A percentile compares a stretch with the other conserved stretches of the same genome.
Evolutionary conservation across 2,329 filamentous ascomycete species (phyloP).

Genomic region (Trichoderma polysporum): DNA sequence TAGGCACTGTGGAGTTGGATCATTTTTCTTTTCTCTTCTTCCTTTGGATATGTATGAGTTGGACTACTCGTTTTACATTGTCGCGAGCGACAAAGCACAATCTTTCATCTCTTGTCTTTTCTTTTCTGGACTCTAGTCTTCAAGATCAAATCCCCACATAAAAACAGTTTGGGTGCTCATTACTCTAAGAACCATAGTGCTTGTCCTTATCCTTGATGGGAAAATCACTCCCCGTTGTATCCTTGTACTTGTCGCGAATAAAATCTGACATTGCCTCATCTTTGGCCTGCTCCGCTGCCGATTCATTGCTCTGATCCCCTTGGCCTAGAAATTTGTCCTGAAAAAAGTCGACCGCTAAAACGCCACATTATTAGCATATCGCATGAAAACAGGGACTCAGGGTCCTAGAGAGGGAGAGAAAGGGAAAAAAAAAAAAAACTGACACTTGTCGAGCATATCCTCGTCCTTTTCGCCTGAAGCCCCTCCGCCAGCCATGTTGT

Average conservation of each 20-base stretch:
- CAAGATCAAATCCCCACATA: neutral
- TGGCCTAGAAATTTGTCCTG: conserved; percentile 73
- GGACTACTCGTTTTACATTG: neutral
- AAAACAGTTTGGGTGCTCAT: neutral
- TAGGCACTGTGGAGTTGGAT: neutral
- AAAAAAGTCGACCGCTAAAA: conserved; percentile 69
- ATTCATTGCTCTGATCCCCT: conserved; percentile 70
- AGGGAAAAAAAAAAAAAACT: neutral
- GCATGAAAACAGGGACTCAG: too few relatives aligned
- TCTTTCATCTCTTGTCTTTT: neutral
- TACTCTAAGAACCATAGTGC: neutral
- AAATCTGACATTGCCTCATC: conserved; percentile 76
- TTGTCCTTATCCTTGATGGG: conserved; percentile 65
- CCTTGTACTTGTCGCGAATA: conserved; percentile 71
- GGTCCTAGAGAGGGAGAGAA: too few relatives aligned
- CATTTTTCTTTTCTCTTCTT: neutral
- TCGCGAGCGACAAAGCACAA: neutral
- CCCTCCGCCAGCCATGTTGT: conserved; percentile 70
- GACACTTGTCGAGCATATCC: conserved; percentile 79
- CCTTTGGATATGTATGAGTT: neutral
- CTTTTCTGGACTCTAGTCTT: neutral
- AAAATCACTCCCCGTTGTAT: conserved; percentile 64
- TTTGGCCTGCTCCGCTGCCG: conserved; percentile 76
- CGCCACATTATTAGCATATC: neutral
- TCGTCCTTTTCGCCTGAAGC: conserved; percentile 76